These are phyloP conservation scores for Trifolium repens DNA, from an alignment of 306 rosid genomes.

Conservation along the genomic window DNA sequence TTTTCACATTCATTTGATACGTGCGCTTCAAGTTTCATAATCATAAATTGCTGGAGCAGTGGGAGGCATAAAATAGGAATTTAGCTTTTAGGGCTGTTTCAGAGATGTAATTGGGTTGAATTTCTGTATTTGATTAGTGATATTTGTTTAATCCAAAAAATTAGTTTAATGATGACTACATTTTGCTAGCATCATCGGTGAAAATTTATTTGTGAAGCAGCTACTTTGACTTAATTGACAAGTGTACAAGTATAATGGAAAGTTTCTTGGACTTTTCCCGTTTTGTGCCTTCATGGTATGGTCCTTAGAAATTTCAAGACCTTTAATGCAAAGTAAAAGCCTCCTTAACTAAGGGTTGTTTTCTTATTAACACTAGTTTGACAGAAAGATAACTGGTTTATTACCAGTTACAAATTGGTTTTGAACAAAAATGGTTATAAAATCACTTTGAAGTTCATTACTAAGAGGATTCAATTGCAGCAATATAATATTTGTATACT, in stretches of 20 bases:
- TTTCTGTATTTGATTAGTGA: background rate
- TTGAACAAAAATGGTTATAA: background rate
- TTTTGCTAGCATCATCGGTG: background rate
- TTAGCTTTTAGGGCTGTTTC: slow-evolving; percentile 26
- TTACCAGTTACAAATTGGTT: background rate
- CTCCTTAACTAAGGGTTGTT: too few species aligned
- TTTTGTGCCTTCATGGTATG: too few species aligned
- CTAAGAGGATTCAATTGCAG: too few species aligned
- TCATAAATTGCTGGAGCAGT: slow-evolving; percentile 13
- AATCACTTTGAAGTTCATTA: background rate
- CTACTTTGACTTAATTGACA: background rate
- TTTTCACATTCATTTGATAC: slow-evolving; percentile 29
- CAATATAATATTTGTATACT: too few species aligned
- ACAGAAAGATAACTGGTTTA: background rate
- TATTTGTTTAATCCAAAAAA: background rate
- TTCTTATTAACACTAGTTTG: background rate
- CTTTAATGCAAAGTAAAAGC: too few species aligned
- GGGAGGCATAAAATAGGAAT: slow-evolving; percentile 22
- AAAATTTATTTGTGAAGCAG: slow-evolving; percentile 11
- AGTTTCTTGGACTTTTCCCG: too few species aligned
- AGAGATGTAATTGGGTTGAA: slow-evolving; percentile 25
- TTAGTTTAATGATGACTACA: background rate
- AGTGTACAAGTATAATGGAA: too few species aligned
- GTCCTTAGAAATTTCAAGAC: too few species aligned
- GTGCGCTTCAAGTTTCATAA: slow-evolving; percentile 14